Base-by-base conservation (phyloP, 2,329 filamentous ascomycete species). In the Bipolaris zeicola region DNA sequence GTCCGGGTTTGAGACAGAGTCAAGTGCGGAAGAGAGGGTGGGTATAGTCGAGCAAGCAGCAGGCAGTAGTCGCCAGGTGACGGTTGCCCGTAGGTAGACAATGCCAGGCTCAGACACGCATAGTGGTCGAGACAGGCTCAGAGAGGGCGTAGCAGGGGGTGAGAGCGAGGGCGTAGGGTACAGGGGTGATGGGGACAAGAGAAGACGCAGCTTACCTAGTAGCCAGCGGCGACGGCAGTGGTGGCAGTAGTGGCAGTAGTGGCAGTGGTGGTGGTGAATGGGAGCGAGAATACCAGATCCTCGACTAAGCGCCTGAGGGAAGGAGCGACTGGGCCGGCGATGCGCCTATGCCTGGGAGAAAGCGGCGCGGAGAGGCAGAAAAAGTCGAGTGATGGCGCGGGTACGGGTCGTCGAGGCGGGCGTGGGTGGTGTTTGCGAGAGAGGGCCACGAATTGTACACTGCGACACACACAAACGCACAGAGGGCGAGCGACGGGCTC, bases 271-370 rank as follows among this genome's bases (percentile, higher is more conserved):
- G 52, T 60, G 66, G 58, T 59, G 63, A 67, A 58, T 71, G 67
- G 69, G 65, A 70, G 74, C 68, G 74, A 77, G 74, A 66, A 77
- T 77, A 70, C 75, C 75, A 75, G 75, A 74, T 77, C 68, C 75
- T 76, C 75, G 68, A 68, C 62, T 74, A 76, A 74, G 73, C 74
- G 73, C 73, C 67, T 66, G 68, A 74, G 68, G 59, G 66, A 76
- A 69, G 61, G 74, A 76, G 71, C 66, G 74, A 73, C 70, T 70
- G 65, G 69, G 61, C 60, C 58, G 67, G 67, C 71, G 68, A 72
- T 68, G 71, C 71, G 71, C 68, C 67, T 67, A 59, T 53, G 55
- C 60, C 58, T 62, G 68, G 20, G 50, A 44, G 52, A 63, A 57
- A 47, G 63, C 61, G 62, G 68, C 66, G 68, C 57, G 61, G 62